A percentile compares a stretch with the other conserved stretches of the same genome.
These are phyloP conservation scores for Rhodotorula sp. DNA, from an alignment of 1,284 basidiomycete species.

Conservation along the genomic window DNA sequence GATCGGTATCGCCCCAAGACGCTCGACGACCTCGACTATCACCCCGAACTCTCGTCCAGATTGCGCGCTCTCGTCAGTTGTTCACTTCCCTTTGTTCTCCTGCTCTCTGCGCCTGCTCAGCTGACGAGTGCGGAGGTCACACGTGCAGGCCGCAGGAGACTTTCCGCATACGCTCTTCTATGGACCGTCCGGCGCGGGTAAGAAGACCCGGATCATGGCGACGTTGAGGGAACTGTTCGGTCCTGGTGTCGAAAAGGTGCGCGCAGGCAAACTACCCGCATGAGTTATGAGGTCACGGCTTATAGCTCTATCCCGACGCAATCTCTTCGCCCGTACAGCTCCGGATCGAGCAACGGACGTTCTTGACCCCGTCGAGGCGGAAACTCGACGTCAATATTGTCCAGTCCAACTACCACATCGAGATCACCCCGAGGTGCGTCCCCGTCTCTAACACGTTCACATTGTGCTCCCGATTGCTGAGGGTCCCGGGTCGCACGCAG, in stretches of 20 bases:
- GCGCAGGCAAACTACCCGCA: conserved; percentile 9
- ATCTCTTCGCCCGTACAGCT: conserved; percentile 57
- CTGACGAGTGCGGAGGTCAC: not conserved
- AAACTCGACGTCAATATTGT: conserved; percentile 97
- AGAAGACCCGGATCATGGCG: conserved; percentile 93
- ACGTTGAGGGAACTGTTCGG: conserved; percentile 88
- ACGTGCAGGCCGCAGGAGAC: conserved; percentile 55
- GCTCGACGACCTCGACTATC: conserved; percentile 86
- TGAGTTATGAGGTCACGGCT: not conserved
- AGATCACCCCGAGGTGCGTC: conserved; percentile 87
- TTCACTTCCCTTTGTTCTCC: not conserved
- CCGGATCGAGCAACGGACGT: conserved; percentile 96
- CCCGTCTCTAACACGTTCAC: too few species aligned
- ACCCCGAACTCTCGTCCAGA: conserved; percentile 73
- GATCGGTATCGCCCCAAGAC: conserved; percentile 78
- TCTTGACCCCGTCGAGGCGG: conserved; percentile 88
- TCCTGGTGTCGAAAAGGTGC: conserved; percentile 84
- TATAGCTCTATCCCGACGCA: not conserved
- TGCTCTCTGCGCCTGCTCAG: not conserved
- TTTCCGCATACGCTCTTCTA: conserved; percentile 99
- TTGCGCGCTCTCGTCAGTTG: conserved; percentile 70
- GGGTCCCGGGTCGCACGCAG: conserved; percentile 51
- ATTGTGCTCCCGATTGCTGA: not conserved
- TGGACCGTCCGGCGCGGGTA: conserved; percentile 93
- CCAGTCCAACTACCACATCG: conserved; percentile 95